Conservation (phyloP, 371 early-diverging fungal genomes). For the Apophysomyces sp. region DNA sequence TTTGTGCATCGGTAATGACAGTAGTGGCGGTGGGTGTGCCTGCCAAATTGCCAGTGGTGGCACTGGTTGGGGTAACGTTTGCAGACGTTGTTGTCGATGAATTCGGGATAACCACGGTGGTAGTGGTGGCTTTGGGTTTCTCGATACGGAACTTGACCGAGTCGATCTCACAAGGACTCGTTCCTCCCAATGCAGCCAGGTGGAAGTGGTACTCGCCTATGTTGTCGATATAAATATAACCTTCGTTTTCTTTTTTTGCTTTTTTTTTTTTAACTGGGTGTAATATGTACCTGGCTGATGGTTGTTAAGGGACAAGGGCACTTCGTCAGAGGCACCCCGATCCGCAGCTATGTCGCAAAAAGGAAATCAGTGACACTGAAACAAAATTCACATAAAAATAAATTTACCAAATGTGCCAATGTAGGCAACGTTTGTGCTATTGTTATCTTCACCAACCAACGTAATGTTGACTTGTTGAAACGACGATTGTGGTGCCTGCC, state of each 20-base stretch:
- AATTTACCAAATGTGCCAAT: slow-evolving; percentile 38
- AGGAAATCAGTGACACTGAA: slow-evolving; percentile 1
- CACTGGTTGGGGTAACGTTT: neutral
- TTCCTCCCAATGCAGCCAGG: slow-evolving; percentile 10
- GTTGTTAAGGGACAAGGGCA: slow-evolving; percentile 24
- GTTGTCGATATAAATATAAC: neutral
- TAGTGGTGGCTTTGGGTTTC: neutral
- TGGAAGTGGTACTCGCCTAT: slow-evolving; percentile 36
- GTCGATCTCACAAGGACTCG: slow-evolving; percentile 20
- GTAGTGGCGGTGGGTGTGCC: neutral
- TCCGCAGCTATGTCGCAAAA: slow-evolving; percentile 25
- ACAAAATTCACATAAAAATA: neutral
- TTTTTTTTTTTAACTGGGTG: no score
- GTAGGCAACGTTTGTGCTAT: slow-evolving; percentile 6
- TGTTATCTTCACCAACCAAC: slow-evolving; percentile 15
- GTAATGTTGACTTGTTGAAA: slow-evolving; percentile 35
- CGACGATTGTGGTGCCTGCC: slow-evolving; percentile 22
- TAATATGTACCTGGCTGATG: slow-evolving; percentile 20
- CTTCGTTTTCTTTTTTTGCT: no score
- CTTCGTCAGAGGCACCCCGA: slow-evolving; percentile 27
- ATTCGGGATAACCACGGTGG: neutral
- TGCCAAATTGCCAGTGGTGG: neutral
- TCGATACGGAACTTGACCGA: slow-evolving; percentile 25
- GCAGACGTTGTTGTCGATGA: neutral
- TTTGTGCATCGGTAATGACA: neutral